Conservation (phyloP, 441 rosid species). For the Brassica hybrid region DNA sequence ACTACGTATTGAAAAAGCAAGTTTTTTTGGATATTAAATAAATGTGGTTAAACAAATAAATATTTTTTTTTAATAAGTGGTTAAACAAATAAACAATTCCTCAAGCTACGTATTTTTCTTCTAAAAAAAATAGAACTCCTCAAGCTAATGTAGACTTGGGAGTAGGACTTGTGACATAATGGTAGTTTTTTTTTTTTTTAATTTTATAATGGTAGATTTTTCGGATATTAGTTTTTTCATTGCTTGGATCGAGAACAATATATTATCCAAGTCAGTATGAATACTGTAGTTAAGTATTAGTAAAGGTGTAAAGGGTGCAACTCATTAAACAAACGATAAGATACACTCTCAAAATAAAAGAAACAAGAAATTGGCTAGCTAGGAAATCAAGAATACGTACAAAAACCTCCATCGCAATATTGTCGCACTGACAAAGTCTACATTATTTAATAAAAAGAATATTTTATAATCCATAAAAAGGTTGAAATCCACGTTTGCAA, state of each 20-base stretch:
- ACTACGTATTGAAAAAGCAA: neutral
- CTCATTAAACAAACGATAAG: neutral
- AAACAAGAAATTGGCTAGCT: neutral
- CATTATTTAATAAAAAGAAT: neutral
- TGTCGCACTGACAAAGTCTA: slow-evolving; percentile 13
- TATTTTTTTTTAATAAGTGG: too few species aligned
- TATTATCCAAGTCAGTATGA: neutral
- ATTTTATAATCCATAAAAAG: neutral
- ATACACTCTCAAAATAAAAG: neutral
- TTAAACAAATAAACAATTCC: too few species aligned
- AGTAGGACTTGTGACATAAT: neutral
- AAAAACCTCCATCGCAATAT: slow-evolving; percentile 23
- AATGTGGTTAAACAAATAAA: too few species aligned
- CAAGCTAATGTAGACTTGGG: too few species aligned
- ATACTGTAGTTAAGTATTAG: neutral
- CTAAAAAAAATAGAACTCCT: too few species aligned
- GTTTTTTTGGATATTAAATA: too few species aligned
- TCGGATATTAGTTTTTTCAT: neutral
- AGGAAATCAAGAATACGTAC: slow-evolving; percentile 8
- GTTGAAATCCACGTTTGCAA: slow-evolving; percentile 11
- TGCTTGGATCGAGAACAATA: neutral
- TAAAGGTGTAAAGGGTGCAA: neutral
- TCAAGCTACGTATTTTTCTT: too few species aligned
- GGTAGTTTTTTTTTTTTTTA: neutral
- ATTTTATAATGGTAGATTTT: too few species aligned